These are phyloP conservation scores for Suhomyces faveliae DNA, from an alignment of 805 yeast species.

Conservation along the genomic window DNA sequence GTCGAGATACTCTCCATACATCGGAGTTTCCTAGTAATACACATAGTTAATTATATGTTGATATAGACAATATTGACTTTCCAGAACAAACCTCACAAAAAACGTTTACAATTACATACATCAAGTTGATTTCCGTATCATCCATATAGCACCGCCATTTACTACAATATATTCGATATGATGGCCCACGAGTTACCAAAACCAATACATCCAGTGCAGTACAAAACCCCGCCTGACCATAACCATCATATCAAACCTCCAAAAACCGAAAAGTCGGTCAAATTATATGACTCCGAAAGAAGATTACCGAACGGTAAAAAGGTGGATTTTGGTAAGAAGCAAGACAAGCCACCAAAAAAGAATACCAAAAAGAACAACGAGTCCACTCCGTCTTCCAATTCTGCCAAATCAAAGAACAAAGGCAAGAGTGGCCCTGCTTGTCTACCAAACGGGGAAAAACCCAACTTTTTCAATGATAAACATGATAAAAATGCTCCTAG, in stretches of 20 bases:
- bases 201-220: constrained; percentile 18
- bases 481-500: constrained; percentile 6
- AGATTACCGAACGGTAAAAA: constrained; percentile 29
- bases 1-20: not conserved
- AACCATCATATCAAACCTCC: not conserved
- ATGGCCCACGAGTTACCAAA: constrained; percentile 37
- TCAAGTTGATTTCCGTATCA: constrained; percentile 3
- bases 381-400: constrained; percentile 1
- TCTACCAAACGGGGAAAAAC: constrained; percentile 32
- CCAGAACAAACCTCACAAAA: not conserved
- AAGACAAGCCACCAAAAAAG: constrained; percentile 4
- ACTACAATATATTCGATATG: constrained; percentile 14
- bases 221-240: constrained; percentile 2
- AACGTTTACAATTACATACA: not conserved
- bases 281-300: constrained; percentile 15
- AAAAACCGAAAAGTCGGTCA: constrained; percentile 1
- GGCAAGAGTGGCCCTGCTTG: constrained; percentile 11
- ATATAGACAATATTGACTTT: not conserved
- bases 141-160: not conserved
- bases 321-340: constrained; percentile 28
- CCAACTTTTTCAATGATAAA: constrained; percentile 21
- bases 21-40: not conserved
- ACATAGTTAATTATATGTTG: not conserved
- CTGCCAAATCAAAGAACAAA: not conserved
- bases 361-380: constrained; percentile 5